A percentile compares a stretch with the other conserved stretches of the same genome.
These are phyloP conservation scores for Aspergillus biplanus DNA, from an alignment of 495 filamentous ascomycete genomes.

Conservation along the genomic window DNA sequence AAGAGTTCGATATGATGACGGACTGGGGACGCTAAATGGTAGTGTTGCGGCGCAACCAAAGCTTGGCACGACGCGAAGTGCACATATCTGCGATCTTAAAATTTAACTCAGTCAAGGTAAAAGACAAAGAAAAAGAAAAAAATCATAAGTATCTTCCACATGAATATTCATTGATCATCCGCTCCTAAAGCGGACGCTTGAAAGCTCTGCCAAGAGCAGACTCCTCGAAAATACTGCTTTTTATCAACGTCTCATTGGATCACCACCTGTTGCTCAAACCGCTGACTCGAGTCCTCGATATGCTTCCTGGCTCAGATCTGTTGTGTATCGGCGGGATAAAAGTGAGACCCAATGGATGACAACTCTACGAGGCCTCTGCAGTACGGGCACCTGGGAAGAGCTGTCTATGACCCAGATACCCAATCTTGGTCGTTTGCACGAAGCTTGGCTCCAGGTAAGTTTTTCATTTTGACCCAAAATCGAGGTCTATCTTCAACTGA, in stretches of 20 bases:
- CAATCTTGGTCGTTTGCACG: conserved; percentile 61
- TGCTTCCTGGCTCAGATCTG: conserved; percentile 35
- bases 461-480: not conserved
- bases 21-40: conserved; percentile 16
- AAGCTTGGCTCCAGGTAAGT: conserved; percentile 35
- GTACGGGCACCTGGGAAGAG: conserved; percentile 68
- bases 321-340: conserved; percentile 37
- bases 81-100: not conserved
- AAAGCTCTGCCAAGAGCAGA: conserved; percentile 12
- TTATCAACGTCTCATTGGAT: not conserved
- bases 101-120: not conserved
- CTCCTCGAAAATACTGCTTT: not conserved
- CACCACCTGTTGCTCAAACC: conserved; percentile 4
- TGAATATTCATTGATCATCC: conserved; percentile 33
- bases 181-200: conserved; percentile 13
- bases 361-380: conserved; percentile 54
- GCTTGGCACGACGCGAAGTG: conserved; percentile 19
- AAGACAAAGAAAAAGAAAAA: conserved; percentile 4
- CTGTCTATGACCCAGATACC: conserved; percentile 56
- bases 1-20: too few relatives aligned
- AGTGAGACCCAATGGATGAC: conserved; percentile 66
- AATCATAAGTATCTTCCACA: not conserved
- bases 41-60: conserved; percentile 42
- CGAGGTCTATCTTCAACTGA: conserved; percentile 20
- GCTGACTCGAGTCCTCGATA: conserved; percentile 34